Evolutionary conservation across 1,284 basidiomycete species (phyloP), one percentile per base, ranked within the genome.

Genomic region (Fomitopsis pinicola): DNA sequence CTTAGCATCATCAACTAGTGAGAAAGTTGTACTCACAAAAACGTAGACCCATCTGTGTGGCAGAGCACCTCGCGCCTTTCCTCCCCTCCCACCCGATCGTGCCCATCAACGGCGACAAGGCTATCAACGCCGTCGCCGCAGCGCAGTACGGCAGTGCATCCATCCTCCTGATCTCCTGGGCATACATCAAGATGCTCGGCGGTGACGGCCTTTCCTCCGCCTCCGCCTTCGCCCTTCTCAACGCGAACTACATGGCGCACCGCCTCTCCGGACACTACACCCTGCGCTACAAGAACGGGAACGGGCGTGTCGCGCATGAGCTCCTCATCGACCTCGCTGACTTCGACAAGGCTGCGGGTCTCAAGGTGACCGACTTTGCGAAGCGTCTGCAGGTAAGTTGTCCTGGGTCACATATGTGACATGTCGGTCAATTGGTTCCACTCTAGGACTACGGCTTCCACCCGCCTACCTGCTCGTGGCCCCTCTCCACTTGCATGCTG

Each of bases 161-260:
- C 9, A 96, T 99, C 71, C 87, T 95, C 58, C 85, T 97, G 64
- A 98, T 99, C 73, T 98, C 97, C 1, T 99, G 97, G 97, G 94
- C 95, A 17, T 96, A 95, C 76, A 92, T 96, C 81, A 95, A 94
- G 81, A 98, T 98, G 97, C 87, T 98, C 36, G 97, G 97, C 38
- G 96, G 95, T 26, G 77, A 85, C 61, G 97, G 96, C 17, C 83
- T 99, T 46, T 86, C 87, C 45, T 84, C 94, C 66, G 89, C 94
- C 3, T 93, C 95, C 9, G 92, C 92, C 71, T 79, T 93, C 35
- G 93, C 97, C 2, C 82, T 99, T 33, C 83, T 99, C 56, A 97
- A 91, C 70, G 97, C 97, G 61, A 99, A 99, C 77, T 99, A 99
- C 76, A 97, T 98, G 82, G 95, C 96, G 12, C 83, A 89, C 68